Conservation (phyloP, 805 yeast species). For the Nakazawaea wyomingensis region DNA sequence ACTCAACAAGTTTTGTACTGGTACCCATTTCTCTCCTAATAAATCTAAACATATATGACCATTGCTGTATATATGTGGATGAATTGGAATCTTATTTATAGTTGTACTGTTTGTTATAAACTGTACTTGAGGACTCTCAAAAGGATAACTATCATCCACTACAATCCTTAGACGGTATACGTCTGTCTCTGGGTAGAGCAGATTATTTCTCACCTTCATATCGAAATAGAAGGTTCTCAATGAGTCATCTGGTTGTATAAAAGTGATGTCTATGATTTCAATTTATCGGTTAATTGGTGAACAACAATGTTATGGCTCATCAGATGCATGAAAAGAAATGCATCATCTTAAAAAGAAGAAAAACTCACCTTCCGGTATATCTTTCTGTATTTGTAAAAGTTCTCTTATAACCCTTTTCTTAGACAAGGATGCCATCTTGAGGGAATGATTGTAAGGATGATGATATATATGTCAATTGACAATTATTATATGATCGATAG, state of each 20-base stretch:
- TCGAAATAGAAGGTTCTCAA: conserved; percentile 29
- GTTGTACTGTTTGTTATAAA: conserved; percentile 32
- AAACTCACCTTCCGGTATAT: conserved; percentile 10
- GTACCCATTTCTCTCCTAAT: conserved; percentile 63
- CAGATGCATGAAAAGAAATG: not conserved
- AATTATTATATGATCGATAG: no score
- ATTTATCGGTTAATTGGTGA: no score
- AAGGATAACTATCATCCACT: conserved; percentile 47
- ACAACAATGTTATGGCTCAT: no score
- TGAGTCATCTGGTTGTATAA: conserved; percentile 26
- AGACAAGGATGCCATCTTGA: conserved; percentile 16
- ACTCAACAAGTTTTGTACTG: conserved; percentile 48
- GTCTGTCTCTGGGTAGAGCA: conserved; percentile 30
- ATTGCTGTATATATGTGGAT: conserved; percentile 71
- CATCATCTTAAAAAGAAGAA: no score
- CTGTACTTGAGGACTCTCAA: conserved; percentile 51
- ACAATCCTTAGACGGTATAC: conserved; percentile 38
- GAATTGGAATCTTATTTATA: conserved; percentile 45
- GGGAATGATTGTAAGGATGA: no score
- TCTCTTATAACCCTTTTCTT: conserved; percentile 22
- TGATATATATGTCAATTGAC: no score
- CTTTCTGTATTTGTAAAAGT: conserved; percentile 15
- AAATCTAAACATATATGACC: conserved; percentile 75
- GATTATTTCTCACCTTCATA: conserved; percentile 29
- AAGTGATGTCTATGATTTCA: conserved; percentile 26